Evolutionary conservation across 1,284 basidiomycete species (phyloP).

Genomic region (Moesziomyces antarcticus): DNA sequence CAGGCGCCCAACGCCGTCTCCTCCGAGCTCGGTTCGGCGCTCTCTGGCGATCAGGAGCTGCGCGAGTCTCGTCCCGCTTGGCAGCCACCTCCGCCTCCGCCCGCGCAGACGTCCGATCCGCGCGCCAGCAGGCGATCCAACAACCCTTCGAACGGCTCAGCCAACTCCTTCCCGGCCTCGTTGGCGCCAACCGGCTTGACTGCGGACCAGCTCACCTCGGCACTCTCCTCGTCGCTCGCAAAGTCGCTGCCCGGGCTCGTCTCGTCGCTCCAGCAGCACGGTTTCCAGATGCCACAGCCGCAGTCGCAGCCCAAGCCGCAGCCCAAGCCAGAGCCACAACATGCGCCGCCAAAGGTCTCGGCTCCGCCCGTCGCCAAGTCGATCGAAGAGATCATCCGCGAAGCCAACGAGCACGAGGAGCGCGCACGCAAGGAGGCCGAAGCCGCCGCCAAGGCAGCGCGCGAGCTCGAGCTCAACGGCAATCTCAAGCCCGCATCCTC

Average conservation of each 20-base stretch:
- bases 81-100: slow-evolving; percentile 39
- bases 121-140: slow-evolving; percentile 9
- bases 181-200: slow-evolving; percentile 26
- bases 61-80: slow-evolving; percentile 28
- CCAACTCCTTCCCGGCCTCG: slow-evolving; percentile 2
- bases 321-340: slow-evolving; percentile 15
- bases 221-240: slow-evolving; percentile 32
- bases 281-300: slow-evolving; percentile 13
- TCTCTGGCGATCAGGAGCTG: slow-evolving; percentile 25
- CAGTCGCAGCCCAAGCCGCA: slow-evolving; percentile 12
- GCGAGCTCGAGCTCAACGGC: slow-evolving; percentile 29
- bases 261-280: slow-evolving; percentile 44
- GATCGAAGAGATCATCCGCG: slow-evolving; percentile 65
- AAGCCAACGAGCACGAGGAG: slow-evolving; percentile 61
- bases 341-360: slow-evolving; percentile 2
- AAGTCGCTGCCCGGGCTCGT: slow-evolving; percentile 38
- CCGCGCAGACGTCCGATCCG: slow-evolving; percentile 1
- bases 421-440: slow-evolving; percentile 46
- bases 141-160: slow-evolving; percentile 15
- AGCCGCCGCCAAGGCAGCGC: slow-evolving; percentile 33
- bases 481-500: slow-evolving; percentile 1
- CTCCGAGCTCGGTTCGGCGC: slow-evolving; percentile 37
- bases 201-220: slow-evolving; percentile 30
- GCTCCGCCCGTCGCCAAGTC: slow-evolving; percentile 21
- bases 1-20: slow-evolving; percentile 57